Evolutionary conservation across 106 monocot genomes (phyloP).

Genomic region (Iris macrosiphon): DNA sequence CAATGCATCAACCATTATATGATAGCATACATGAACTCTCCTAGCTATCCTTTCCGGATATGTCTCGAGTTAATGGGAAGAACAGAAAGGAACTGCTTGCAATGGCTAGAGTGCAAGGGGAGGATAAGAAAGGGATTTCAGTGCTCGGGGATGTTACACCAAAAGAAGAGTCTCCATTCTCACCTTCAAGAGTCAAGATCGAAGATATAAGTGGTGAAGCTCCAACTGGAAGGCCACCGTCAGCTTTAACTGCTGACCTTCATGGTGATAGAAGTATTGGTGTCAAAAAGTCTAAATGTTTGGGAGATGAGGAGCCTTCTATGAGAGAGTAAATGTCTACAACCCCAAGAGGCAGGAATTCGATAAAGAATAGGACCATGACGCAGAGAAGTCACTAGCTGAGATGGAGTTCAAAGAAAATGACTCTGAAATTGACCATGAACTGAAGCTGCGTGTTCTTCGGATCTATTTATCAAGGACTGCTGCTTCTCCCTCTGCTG

Average conservation of each 20-base stretch:
- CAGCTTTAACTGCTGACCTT: constrained; percentile 40
- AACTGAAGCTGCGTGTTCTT: constrained; percentile 72
- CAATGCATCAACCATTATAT: no score
- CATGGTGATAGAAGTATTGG: constrained; percentile 89
- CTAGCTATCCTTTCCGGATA: no score
- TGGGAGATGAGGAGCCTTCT: constrained; percentile 75
- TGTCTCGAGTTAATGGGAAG: constrained; percentile 97
- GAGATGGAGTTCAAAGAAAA: constrained; percentile 99
- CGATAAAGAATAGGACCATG: constrained; percentile 94
- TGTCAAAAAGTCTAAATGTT: constrained; percentile 76
- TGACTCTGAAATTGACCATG: constrained; percentile 75
- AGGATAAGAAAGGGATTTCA: constrained; percentile 82
- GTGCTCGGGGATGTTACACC: no score
- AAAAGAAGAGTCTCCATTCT: no score
- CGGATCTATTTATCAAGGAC: constrained; percentile 79
- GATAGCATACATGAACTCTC: no score
- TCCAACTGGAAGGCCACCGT: no score
- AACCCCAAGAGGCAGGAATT: constrained; percentile 93
- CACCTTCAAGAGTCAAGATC: no score
- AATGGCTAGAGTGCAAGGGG: constrained; percentile 92
- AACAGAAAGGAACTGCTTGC: constrained; percentile 98
- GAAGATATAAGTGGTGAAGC: no score
- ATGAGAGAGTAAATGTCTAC: constrained; percentile 74
- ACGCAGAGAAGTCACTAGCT: constrained; percentile 83
- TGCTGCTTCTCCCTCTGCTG: not conserved